Base-by-base conservation (phyloP, 345 rosid species). In the Aquilaria malaccensis region DNA sequence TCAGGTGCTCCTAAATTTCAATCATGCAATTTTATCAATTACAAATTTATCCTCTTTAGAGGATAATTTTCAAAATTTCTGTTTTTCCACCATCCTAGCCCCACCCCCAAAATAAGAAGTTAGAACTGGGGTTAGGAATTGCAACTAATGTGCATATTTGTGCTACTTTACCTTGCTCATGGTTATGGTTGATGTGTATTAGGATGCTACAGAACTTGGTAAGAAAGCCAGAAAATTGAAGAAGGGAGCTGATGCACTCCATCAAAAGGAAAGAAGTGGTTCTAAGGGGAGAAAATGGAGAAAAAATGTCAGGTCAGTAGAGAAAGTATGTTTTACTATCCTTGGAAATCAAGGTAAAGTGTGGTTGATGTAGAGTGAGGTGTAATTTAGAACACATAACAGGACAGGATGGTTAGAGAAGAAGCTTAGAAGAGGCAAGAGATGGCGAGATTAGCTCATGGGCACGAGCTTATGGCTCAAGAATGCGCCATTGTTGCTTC, bases 181-280 rank as follows among this genome's bases (percentile, higher is more conserved):
- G 45, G 31, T 45, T 45, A 13, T 29, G 63, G 55, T 52, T 4
- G 60, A 48, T 64, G 56, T 65, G 67, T 50, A 81, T 37, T 75
- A 94, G 99, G 99, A 94, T 83, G 99, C 99, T 66, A 94, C 99
- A 15, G 97, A 94, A 69, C 82, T 94, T 50, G 97, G 99, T 71
- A 95, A 95, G 69, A 95, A 91, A 71, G 99, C 99, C 30, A 82
- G 80, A 81, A 97, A 95, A 29, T 64, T 95, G 72, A 95, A 86
- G 75, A 95, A 91, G 77, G 95, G 95, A 58, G 95, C 97, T 70
- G 96, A 91, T 86, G 79, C 80, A 6, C 93, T 95, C 61, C 99
- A 80, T 66, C 97, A 95, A 71, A 96, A 95, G 81, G 99, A 95
- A 83, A 81, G 84, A 80, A 76, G 88, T 81, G 96, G 99, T 72